Evolutionary conservation across 1,139 yeast species (phyloP), one percentile per base, ranked within the genome.

Genomic region (Spathaspora jeffriesii): DNA sequence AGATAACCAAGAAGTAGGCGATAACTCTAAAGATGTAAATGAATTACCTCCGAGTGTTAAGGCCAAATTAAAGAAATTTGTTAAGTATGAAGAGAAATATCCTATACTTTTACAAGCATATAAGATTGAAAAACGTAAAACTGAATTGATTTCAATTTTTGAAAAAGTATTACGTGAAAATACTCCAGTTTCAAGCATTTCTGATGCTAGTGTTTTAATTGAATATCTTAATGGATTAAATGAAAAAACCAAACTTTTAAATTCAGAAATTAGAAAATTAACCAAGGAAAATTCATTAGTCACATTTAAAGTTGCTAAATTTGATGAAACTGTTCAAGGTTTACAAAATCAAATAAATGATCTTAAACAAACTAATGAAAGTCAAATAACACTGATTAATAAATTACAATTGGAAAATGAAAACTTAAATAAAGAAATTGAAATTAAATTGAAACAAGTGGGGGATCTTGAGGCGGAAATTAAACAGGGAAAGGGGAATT

Each of bases 1-100:
- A 22, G 17, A 18, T 43, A 5, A 36, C 45, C 27, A 40, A 21
- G 37, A 36, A 20, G 10, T 32, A 10, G 40, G 15, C 1, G 28
- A 11, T 11, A 25, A 13, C 10, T 14, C 25, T 2, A 22, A 17
- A 18, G 38, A 34, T 6, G 25, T 22, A 22, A 22, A 5, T 34
- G 38, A 18, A 8, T 34, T 18, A 34, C 82, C 91, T 0, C 75
- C 76, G 5, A 78, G 76, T 9, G 64, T 88, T 25, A 77, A 79
- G 54, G 70, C 84, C 13, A 87, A 86, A 58, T 68, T 92, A 65
- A 78, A 79, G 52, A 91, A 89, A 69, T 89, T 89, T 61, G 83
- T 80, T 49, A 91, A 90, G 63, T 93, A 91, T 63, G 98, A 93
- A 64, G 88, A 87, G 48, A 89, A 89, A 61, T 92, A 91, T 62